Base-by-base conservation (phyloP, 352 stramenopile genomes). In the Globisporangium spiculum region DNA sequence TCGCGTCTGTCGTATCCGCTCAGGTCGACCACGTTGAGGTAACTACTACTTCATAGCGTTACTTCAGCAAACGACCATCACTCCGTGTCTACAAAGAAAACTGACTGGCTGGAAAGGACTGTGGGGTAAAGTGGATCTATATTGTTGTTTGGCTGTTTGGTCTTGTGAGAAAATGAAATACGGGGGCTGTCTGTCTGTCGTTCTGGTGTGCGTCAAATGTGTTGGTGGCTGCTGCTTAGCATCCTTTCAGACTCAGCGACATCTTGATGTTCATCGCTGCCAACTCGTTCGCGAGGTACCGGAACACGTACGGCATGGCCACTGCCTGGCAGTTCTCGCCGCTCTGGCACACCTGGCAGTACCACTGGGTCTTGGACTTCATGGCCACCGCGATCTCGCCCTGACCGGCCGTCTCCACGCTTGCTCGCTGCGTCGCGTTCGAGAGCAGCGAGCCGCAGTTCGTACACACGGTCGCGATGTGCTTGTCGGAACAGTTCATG, bases 261-360 rank as follows among this genome's bases (percentile, higher is more conserved):
- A 99, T 92, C 83, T 99, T 99, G 75, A 99, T 99, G 79, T 99
- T 99, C 98, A 99, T 99, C 50, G 91, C 98, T 24, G 97, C 98
- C 26, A 99, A 84, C 77, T 99, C 98, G 80, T 99, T 99, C 48
- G 93, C 96, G 48, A 99, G 86, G 79, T 98, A 99, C 20, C 96
- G 86, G 78, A 99, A 99, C 41, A 99, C 98, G 79, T 99, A 99
- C 1, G 98, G 98, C 83, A 99, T 94, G 55, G 97, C 90, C 16
- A 99, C 94, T 20, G 96, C 82, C 72, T 98, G 81, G 61, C 97
- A 97, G 65, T 84, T 78, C 60, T 97, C 92, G 68, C 96, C 92
- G 55, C 86, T 97, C 72, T 88, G 82, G 73, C 89, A 95, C 67
- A 91, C 85, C 59, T 78, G 83, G 75, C 87, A 96, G 72, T 84